Base-by-base conservation (phyloP, 2,329 filamentous ascomycete genomes). In the Botryosphaeria agaves region DNA sequence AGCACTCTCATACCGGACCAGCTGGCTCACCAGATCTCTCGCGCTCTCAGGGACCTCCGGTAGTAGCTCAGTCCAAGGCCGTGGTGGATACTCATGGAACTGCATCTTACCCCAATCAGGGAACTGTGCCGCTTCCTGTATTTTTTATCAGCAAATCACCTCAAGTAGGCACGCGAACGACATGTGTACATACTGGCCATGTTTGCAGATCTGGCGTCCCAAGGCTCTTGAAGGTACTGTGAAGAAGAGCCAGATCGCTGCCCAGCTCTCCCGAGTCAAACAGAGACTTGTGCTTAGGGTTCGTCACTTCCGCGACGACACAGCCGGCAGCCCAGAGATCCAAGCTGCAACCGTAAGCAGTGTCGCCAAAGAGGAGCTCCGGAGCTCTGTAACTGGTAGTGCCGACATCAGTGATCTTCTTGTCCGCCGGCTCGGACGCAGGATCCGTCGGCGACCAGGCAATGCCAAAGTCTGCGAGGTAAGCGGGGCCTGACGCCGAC, bases 261-360 rank as follows among this genome's bases (percentile, higher is more conserved):
- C 91, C 89, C 30, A 95, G 66, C 42, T 92, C 82, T 1, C 83
- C 79, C 3, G 83, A 81, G 47, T 89, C 77, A 42, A 98, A 95
- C 1, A 95, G 61, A 0, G 77, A 65, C 36, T 57, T 26, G 57
- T 72, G 41, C 48, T 63, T 39, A 39, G 62, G 37, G 51, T 64
- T 46, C 57, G 73, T 46, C 52, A 80, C 57, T 53, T 95, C 85
- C 4, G 83, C 80, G 7, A 91, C 69, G 44, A 93, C 77, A 37
- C 77, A 76, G 1, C 91, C 89, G 0, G 78, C 67, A 3, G 75
- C 79, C 89, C 91, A 98, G 55, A 95, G 72, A 51, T 98, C 89
- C 3, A 95, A 64, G 6, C 69, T 62, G 0, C 68, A 51, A 2
- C 66, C 69, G 46, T 98, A 98, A 0, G 61, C 57, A 29, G 66